Conservation (phyloP, 148 eudicot genomes). For the Camellia lanceoleosa region DNA sequence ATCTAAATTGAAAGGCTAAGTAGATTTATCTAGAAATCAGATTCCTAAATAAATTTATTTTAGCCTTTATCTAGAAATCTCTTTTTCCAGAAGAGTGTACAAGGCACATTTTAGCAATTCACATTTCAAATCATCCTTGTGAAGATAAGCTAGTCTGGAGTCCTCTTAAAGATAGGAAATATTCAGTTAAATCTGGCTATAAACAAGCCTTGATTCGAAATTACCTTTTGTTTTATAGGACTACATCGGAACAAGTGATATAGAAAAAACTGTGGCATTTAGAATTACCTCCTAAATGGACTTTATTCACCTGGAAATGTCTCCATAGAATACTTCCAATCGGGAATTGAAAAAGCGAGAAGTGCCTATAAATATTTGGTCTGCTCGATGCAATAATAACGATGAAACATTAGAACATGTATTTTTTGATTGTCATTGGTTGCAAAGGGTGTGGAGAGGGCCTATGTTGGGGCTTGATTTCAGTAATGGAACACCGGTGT, state of each 20-base stretch:
- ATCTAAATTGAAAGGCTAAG: not conserved
- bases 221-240: not conserved
- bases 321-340: not conserved
- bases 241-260: no score
- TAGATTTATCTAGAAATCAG: not conserved
- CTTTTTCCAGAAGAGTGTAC: not conserved
- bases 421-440: no score
- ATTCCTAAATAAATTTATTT: not conserved
- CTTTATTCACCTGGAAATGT: not conserved
- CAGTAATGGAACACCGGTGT: not conserved
- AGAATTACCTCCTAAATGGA: no score
- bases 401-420: no score
- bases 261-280: no score
- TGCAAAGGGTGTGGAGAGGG: no score
- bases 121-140: not conserved
- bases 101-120: not conserved
- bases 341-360: not conserved
- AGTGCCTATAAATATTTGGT: no score
- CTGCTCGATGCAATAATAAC: no score
- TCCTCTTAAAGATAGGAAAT: no score
- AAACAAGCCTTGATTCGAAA: not conserved
- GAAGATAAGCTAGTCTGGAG: no score
- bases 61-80: not conserved
- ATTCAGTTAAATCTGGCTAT: no score
- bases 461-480: no score